Conservation (phyloP, 306 rosid species). For the Fragaria ananassa region DNA sequence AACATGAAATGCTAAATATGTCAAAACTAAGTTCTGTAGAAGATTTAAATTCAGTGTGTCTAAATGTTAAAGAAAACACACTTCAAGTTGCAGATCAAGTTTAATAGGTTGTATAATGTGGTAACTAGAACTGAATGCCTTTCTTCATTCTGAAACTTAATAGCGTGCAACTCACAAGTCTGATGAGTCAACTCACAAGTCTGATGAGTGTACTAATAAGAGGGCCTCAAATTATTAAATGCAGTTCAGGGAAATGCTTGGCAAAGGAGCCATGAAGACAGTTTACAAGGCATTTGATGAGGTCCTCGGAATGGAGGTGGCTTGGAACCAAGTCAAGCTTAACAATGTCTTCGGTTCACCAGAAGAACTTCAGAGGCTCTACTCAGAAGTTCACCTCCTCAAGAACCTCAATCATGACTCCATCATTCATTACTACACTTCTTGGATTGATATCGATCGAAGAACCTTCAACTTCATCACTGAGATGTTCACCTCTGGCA, state of each 20-base stretch:
- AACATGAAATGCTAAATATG: neutral
- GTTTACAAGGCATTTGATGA: slow-evolving; percentile 84
- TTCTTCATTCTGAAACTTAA: neutral
- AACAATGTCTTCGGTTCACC: slow-evolving; percentile 68
- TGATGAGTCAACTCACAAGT: neutral
- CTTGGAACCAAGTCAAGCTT: slow-evolving; percentile 87
- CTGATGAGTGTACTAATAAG: neutral
- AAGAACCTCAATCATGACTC: slow-evolving; percentile 74
- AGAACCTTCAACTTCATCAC: slow-evolving; percentile 90
- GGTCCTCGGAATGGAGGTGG: slow-evolving; percentile 74
- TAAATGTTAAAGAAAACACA: neutral
- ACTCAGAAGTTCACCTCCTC: slow-evolving; percentile 91
- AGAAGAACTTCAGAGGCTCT: slow-evolving; percentile 66
- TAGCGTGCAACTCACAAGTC: neutral
- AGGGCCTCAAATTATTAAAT: no score
- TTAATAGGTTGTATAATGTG: neutral
- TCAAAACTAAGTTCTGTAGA: neutral
- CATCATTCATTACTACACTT: slow-evolving; percentile 59
- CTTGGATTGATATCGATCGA: slow-evolving; percentile 62
- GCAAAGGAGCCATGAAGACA: slow-evolving; percentile 85
- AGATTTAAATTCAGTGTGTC: neutral
- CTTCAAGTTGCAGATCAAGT: neutral
- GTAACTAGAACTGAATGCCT: neutral
- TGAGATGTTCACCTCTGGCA: slow-evolving; percentile 90
- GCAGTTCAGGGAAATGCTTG: slow-evolving; percentile 70